phyloP scores from a whole-genome alignment of 106 monocot species.

The Triglochin maritima region DNA sequence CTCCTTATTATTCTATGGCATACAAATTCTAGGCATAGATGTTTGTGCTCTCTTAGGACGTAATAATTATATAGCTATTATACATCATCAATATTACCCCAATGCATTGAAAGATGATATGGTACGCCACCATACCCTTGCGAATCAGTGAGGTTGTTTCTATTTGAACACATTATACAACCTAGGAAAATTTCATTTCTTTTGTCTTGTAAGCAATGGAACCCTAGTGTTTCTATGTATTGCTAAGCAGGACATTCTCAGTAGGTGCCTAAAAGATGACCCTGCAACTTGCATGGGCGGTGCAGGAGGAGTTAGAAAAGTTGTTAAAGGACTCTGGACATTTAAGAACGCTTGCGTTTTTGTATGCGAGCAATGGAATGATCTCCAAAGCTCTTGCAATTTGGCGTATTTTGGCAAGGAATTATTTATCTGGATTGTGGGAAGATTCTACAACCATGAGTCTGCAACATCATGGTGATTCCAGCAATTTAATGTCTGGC shows the following conservation, averaged over 20 bases:
- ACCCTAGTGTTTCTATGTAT: slow-evolving; percentile 30
- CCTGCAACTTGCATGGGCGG: slow-evolving; percentile 48
- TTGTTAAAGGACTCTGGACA: slow-evolving; percentile 89
- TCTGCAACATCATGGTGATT: slow-evolving; percentile 11
- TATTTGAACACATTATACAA: background rate
- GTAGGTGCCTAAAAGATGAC: slow-evolving; percentile 47
- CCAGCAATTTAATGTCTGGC: slow-evolving; percentile 21
- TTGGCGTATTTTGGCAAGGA: slow-evolving; percentile 79
- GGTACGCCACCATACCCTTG: too few relatives aligned
- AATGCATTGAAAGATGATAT: too few relatives aligned
- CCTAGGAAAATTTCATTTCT: slow-evolving; percentile 24
- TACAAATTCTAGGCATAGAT: slow-evolving; percentile 19
- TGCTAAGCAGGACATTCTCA: slow-evolving; percentile 30
- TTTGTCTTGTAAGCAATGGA: slow-evolving; percentile 29
- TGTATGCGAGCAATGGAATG: slow-evolving; percentile 97
- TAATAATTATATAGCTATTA: slow-evolving; percentile 1
- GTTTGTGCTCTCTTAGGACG: background rate
- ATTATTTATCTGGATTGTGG: slow-evolving; percentile 77
- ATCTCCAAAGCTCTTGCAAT: slow-evolving; percentile 76
- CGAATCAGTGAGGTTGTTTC: too few relatives aligned
- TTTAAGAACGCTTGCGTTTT: slow-evolving; percentile 94
- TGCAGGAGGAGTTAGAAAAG: slow-evolving; percentile 98
- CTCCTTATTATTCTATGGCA: slow-evolving; percentile 1
- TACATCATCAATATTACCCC: too few relatives aligned
- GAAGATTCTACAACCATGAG: slow-evolving; percentile 24